Base-by-base conservation (phyloP, 305 asterid species). In the Solanum hybrid region DNA sequence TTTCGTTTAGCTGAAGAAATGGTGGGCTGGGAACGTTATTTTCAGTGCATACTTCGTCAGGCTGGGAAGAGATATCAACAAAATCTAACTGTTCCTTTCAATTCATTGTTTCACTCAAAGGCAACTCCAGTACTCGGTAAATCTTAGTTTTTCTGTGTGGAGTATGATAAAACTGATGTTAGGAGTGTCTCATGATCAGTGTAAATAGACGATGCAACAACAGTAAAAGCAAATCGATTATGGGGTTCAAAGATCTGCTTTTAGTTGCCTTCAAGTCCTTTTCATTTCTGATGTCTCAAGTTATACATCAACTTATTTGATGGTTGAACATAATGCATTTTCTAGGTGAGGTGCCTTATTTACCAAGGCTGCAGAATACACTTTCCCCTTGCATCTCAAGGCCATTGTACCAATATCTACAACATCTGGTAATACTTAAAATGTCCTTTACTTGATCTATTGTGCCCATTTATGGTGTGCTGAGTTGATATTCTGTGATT, bases 11-110 rank as follows among this genome's bases (percentile, higher is more conserved):
- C 78, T 31, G 82, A 77, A 89, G 51, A 80, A 33, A 96, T 96
- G 99, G 94, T 89, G 90, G 95, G 94, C 87, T 95, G 99, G 99
- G 96, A 93, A 90, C 93, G 96, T 84, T 94, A 93, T 92, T 89
- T 96, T 91, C 98, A 91, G 91, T 92, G 95, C 86, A 83, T 95
- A 29, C 90, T 92, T 90, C 95, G 92, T 90, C 98, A 92, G 89
- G 93, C 96, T 89, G 93, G 93, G 78, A 96, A 90, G 90, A 95
- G 94, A 94, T 92, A 92, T 87, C 95, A 92, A 87, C 92, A 90
- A 86, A 85, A 92, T 85, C 88, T 39, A 89, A 84, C 24, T 64
- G 92, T 94, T 92, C 90, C 95, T 35, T 91, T 91, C 89, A 91
- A 88, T 88, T 91, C 95, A 39, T 91, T 91, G 83, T 90, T 67